Conservation (phyloP, 2,329 filamentous ascomycete genomes). For the Diaporthe sp. region DNA sequence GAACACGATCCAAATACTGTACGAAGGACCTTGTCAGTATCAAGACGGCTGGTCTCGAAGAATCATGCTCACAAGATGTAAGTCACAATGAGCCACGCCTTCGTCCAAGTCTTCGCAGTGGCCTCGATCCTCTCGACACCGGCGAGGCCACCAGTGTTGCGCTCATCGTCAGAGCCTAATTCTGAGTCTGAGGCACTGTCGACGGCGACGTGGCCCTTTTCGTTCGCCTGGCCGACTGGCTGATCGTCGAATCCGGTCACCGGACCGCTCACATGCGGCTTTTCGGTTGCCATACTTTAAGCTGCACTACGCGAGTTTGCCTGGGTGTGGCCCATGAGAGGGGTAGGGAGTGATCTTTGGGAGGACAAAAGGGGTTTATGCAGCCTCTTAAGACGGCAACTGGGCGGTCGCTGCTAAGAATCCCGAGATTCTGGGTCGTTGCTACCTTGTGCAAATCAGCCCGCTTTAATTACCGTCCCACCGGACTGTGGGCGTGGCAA, state of each 20-base stretch:
- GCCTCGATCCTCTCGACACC: slow-evolving; percentile 66
- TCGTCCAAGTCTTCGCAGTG: slow-evolving; percentile 60
- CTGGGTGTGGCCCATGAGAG: not conserved
- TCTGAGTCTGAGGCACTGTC: slow-evolving; percentile 7
- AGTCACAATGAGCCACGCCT: slow-evolving; percentile 56
- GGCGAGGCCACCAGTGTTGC: slow-evolving; percentile 50
- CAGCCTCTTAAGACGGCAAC: not conserved
- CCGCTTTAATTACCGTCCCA: not conserved
- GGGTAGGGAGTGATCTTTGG: not conserved
- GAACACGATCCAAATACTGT: slow-evolving; percentile 29
- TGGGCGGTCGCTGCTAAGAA: not conserved
- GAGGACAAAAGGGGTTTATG: not conserved
- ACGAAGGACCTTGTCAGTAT: not conserved
- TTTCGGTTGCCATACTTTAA: slow-evolving; percentile 6
- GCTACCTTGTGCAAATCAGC: not conserved
- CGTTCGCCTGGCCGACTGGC: not conserved
- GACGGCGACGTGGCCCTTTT: slow-evolving; percentile 7
- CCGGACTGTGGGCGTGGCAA: not conserved
- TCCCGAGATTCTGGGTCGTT: slow-evolving; percentile 1
- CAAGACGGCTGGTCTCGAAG: too few relatives aligned
- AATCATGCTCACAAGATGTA: slow-evolving; percentile 57
- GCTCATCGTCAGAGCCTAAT: not conserved
- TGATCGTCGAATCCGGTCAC: not conserved
- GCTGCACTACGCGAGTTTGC: not conserved
- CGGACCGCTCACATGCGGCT: not conserved